Base-by-base conservation (phyloP, 139 green algal genomes). In the Microglena sp. region DNA sequence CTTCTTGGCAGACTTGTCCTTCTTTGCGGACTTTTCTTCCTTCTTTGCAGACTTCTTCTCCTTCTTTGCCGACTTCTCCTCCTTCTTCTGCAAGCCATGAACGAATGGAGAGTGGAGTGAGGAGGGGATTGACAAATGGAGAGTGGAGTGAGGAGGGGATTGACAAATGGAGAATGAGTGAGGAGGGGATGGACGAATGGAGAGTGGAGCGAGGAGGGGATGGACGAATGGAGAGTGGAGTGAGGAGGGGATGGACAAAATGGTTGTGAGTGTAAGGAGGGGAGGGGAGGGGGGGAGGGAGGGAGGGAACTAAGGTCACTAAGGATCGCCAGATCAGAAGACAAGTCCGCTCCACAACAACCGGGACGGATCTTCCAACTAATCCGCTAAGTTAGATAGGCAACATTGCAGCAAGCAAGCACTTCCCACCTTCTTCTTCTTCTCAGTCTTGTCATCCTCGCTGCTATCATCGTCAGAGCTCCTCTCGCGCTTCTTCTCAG, bases 21-120 rank as follows among this genome's bases (percentile, higher is more conserved):
- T 71, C 69, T 77, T 77, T 26, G 72, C 69, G 27, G 62, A 57
- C 33, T 76, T 76, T 0, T 66, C 30, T 35, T 61, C 45, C 35
- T 74, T 71, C 45, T 72, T 64, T 57, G 63, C 68, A 36, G 55
- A 61, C 63, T 79, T 72, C 7, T 72, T 73, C 29, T 76, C 57
- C 43, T 64, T 70, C 60, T 67, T 71, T 27, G 53, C 63, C 21
- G 50, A 54, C 46, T 63, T 61, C 27, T 50, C 29, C 36, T 67
- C 55, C 46, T 54, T 70, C 62, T 73, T 55, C 55, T 74, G 50
- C 2, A 62, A 7, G 7, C 28, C 45, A n/a, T 8, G 24, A 33
- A n/a, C 24, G 7, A 60, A 33, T 5, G 26, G 29, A 26, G 28
- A 2, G 7, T 56, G 29, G 43, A 24, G 15, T 35, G 0, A 33